Base-by-base conservation (phyloP, 2,329 filamentous ascomycete species). In the Aspergillus piperis region DNA sequence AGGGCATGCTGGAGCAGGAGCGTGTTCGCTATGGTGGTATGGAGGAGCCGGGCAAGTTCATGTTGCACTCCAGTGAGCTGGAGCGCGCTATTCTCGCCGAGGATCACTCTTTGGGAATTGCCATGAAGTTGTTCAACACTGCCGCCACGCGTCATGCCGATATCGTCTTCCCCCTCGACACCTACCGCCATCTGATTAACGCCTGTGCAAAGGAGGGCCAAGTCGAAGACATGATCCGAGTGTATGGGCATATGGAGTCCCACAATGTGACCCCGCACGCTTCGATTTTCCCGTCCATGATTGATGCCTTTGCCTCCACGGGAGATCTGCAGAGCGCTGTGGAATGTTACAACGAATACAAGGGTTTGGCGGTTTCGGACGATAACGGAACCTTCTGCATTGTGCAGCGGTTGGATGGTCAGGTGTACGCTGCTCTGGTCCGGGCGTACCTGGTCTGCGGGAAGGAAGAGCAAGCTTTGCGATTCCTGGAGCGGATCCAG, bases 341-440 rank as follows among this genome's bases (percentile, higher is more conserved):
- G 6, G 92, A 96, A 74, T 92, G 92, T 77, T 99, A 97, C 79
- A 94, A 96, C 65, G 91, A 96, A 77, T 98, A 98, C 82, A 92
- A 92, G 71, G 86, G 87, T 49, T 82, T 97, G 44, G 93, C 94
- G n/a, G 86, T 98, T 55, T 88, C 89, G 41, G 86, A 95, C 73
- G 90, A 97, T 74, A 86, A 84, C 41, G 92, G 92, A 59, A 82
- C 87, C 61, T 82, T 88, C 50, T 85, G 85, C 17, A 80, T 92
- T 8, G 82, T 88, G 50, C 84, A 89, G 64, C 88, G 93, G 54
- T 83, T 90, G 51, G 94, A 98, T 72, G 86, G 88, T 27, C 84
- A 92, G 65, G 90, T 98, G 6, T 98, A 99, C 72, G 92, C 93
- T 23, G 85, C 94, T n/a, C 82, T 99, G 57, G 89, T 98, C 77